phyloP scores from a whole-genome alignment of 495 filamentous ascomycete genomes.

The Podospora anserina region DNA sequence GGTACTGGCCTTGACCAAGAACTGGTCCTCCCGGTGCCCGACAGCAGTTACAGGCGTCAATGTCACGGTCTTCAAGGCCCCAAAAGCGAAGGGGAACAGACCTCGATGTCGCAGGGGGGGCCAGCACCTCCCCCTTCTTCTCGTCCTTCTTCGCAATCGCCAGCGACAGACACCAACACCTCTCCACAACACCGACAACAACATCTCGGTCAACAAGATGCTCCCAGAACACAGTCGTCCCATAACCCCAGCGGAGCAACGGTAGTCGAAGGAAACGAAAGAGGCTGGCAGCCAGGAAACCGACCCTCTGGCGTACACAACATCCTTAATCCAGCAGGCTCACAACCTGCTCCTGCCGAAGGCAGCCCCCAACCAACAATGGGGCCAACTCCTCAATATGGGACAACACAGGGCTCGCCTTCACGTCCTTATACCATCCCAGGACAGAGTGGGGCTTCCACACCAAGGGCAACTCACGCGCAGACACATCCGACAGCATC shows the following conservation, averaged over 20 bases:
- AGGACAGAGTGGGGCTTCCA: conserved; percentile 29
- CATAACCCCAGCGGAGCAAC: conserved; percentile 29
- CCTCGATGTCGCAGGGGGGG: conserved; percentile 59
- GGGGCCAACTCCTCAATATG: conserved; percentile 27
- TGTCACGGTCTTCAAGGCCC: conserved; percentile 50
- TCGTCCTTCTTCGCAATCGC: conserved; percentile 33
- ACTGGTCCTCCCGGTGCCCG: conserved; percentile 20
- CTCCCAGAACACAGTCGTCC: conserved; percentile 27
- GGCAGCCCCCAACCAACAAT: conserved; percentile 23
- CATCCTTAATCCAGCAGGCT: conserved; percentile 50
- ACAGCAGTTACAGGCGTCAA: conserved; percentile 42
- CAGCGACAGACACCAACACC: conserved; percentile 26
- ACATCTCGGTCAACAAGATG: conserved; percentile 26
- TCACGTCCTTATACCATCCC: conserved; percentile 31
- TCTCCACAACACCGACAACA: conserved; percentile 31
- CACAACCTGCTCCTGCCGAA: conserved; percentile 18
- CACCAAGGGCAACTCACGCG: conserved; percentile 24
- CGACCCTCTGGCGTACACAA: conserved; percentile 48
- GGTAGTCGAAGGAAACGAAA: conserved; percentile 31
- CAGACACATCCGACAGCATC: conserved; percentile 22
- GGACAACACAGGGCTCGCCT: conserved; percentile 31
- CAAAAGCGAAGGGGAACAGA: conserved; percentile 54
- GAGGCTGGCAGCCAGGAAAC: conserved; percentile 36
- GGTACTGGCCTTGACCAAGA: conserved; percentile 26
- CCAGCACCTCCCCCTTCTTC: conserved; percentile 49